Percentiles rank a stretch among this genome's conserved stretches.
These are phyloP conservation scores for Carex parvula DNA, from an alignment of 176 grass and related monocot genomes.

Conservation along the genomic window DNA sequence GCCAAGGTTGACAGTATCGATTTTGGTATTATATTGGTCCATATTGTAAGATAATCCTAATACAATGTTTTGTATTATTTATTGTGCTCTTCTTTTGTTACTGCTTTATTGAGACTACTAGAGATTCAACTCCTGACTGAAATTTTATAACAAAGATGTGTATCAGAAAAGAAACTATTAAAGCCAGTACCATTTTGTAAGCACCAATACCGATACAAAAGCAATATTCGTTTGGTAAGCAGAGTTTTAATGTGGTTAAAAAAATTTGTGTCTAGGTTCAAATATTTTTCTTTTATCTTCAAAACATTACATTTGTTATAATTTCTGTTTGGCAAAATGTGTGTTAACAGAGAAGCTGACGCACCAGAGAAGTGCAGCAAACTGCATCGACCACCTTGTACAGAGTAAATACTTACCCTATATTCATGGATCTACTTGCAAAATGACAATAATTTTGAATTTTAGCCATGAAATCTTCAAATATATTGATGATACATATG, in stretches of 20 bases:
- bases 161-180: background rate
- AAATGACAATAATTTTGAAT: background rate
- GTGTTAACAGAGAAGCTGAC: constrained; percentile 18
- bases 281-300: too few species aligned
- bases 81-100: background rate
- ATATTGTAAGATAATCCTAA: background rate
- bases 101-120: background rate
- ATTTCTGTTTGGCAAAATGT: background rate
- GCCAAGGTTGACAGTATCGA: background rate
- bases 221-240: background rate
- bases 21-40: background rate
- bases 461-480: background rate
- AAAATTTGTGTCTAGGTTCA: background rate
- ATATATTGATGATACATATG: background rate
- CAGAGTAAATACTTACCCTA: constrained; percentile 19
- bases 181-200: background rate
- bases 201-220: background rate
- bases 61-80: background rate
- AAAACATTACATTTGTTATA: background rate
- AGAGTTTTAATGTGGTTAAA: background rate
- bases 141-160: background rate
- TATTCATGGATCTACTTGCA: background rate
- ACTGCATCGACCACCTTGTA: constrained; percentile 36
- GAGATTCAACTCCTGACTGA: background rate
- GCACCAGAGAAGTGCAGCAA: constrained; percentile 17